phyloP scores from a whole-genome alignment of 768 basidiomycete genomes.

The Boletellus ananas region DNA sequence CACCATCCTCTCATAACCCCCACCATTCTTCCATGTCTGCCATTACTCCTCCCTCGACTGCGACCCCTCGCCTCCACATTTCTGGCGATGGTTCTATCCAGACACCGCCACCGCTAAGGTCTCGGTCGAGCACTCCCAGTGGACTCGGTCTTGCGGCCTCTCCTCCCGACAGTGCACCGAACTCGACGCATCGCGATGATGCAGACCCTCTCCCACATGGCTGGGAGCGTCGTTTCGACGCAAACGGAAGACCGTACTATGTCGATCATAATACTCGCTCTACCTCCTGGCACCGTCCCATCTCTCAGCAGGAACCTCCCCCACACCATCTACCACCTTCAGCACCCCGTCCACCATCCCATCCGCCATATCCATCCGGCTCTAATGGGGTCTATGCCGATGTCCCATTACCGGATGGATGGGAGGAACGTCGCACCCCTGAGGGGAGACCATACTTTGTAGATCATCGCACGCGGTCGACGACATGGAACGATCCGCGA shows the following conservation, averaged over 20 bases:
- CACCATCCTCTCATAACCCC: conserved; percentile 16
- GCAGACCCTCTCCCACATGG: conserved; percentile 66
- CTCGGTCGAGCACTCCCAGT: conserved; percentile 8
- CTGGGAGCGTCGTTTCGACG: conserved; percentile 81
- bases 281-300: conserved; percentile 74
- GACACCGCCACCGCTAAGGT: conserved; percentile 11
- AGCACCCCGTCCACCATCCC: conserved; percentile 13
- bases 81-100: conserved; percentile 14
- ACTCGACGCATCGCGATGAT: conserved; percentile 47
- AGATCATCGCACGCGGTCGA: conserved; percentile 79
- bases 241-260: conserved; percentile 66
- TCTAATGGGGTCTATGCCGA: conserved; percentile 43
- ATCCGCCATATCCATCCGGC: conserved; percentile 29
- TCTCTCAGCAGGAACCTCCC: conserved; percentile 20
- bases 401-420: conserved; percentile 78
- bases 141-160: conserved; percentile 6
- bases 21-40: conserved; percentile 18
- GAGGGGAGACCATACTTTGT: conserved; percentile 77
- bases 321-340: conserved; percentile 15
- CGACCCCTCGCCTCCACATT: conserved; percentile 12
- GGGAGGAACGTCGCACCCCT: conserved; percentile 90
- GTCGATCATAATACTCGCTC: conserved; percentile 82
- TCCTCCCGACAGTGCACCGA: conserved; percentile 2
- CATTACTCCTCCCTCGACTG: conserved; percentile 7
- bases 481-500: conserved; percentile 90